These are phyloP conservation scores for Dipteronia dyeriana DNA, from an alignment of 345 rosid genomes.

Conservation along the genomic window DNA sequence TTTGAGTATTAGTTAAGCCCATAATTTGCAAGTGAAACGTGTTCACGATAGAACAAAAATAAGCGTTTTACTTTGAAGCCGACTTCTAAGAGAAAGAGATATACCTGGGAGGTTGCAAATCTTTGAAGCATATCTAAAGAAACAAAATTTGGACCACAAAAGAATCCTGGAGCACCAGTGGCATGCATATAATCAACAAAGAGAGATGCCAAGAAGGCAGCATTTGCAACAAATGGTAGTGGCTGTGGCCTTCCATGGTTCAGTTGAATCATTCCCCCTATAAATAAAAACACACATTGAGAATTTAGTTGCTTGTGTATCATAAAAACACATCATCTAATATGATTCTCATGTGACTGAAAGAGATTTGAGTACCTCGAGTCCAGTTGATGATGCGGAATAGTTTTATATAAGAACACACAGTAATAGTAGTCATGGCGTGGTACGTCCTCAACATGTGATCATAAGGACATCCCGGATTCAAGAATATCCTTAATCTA, in stretches of 20 bases:
- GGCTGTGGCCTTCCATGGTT: conserved; percentile 59
- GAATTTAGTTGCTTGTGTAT: neutral
- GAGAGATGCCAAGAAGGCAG: conserved; percentile 77
- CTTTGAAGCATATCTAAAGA: conserved; percentile 33
- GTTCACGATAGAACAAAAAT: neutral
- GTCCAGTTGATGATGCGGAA: conserved; percentile 71
- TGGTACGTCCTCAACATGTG: conserved; percentile 78
- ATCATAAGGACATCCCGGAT: conserved; percentile 84
- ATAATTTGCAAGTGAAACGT: neutral
- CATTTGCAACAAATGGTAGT: conserved; percentile 64
- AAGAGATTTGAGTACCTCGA: conserved; percentile 40
- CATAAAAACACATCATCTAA: neutral
- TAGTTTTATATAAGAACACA: conserved; percentile 77
- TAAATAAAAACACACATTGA: neutral
- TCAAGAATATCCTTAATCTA: conserved; percentile 66
- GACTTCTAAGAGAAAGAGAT: neutral
- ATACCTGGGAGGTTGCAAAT: conserved; percentile 75
- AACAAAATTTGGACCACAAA: conserved; percentile 57
- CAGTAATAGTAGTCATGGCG: conserved; percentile 56
- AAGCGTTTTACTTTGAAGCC: neutral
- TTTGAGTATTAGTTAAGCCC: neutral
- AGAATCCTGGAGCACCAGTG: conserved; percentile 62
- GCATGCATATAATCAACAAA: conserved; percentile 77
- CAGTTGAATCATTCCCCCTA: conserved; percentile 71
- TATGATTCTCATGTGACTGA: neutral